Conservation (phyloP, 2,329 filamentous ascomycete species). For the Exserohilum turcica region DNA sequence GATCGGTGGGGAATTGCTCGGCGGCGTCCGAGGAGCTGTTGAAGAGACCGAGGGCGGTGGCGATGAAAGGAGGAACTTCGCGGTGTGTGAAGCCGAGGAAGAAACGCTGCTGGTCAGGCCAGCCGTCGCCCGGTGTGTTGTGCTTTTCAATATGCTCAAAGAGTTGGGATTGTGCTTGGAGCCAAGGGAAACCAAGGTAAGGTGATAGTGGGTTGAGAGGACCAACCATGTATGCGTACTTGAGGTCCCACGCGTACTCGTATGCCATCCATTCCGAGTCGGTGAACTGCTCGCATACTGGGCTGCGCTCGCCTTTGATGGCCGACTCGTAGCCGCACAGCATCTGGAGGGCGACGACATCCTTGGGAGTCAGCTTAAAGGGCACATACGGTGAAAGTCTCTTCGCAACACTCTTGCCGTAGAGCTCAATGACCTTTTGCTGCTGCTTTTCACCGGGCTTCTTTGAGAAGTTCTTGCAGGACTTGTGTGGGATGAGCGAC, state of each 20-base stretch:
- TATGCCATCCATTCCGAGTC: constrained; percentile 68
- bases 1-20: constrained; percentile 65
- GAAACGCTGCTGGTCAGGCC: constrained; percentile 58
- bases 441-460: constrained; percentile 39
- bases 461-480: constrained; percentile 42
- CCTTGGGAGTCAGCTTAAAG: constrained; percentile 65
- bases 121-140: constrained; percentile 50
- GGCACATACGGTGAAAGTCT: constrained; percentile 32
- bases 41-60: constrained; percentile 70
- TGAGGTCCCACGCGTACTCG: constrained; percentile 66
- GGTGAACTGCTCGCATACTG: constrained; percentile 61
- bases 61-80: constrained; percentile 68
- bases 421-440: constrained; percentile 35
- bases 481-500: constrained; percentile 42
- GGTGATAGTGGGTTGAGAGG: constrained; percentile 64
- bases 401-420: constrained; percentile 30
- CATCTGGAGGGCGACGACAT: constrained; percentile 68
- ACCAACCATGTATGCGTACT: constrained; percentile 68
- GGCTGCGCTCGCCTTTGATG: constrained; percentile 64
- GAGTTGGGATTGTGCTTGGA: constrained; percentile 61
- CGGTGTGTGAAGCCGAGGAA: constrained; percentile 71
- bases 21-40: constrained; percentile 69
- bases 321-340: constrained; percentile 69
- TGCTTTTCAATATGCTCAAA: constrained; percentile 33
- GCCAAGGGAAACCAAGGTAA: constrained; percentile 67